Evolutionary conservation across 345 rosid species (phyloP).

Genomic region (Aegle marmelos): DNA sequence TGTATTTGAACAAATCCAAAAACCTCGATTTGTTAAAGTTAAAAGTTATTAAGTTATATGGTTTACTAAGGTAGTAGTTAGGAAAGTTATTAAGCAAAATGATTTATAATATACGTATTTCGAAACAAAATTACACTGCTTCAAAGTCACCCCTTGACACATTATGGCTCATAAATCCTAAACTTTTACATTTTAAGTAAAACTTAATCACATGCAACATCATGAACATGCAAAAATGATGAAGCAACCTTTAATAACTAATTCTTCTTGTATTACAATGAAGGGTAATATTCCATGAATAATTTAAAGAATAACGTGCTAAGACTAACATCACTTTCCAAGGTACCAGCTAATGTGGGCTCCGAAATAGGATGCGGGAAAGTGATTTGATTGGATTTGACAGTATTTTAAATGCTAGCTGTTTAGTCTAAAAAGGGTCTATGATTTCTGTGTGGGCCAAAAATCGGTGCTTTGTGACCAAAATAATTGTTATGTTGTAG

Average conservation of each 20-base stretch:
- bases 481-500: not conserved
- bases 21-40: too few relatives aligned
- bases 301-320: not conserved
- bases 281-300: not conserved
- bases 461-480: not conserved
- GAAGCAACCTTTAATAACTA: not conserved
- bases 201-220: not conserved
- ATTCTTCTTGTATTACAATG: not conserved
- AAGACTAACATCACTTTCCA: not conserved
- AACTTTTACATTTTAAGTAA: not conserved
- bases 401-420: conserved; percentile 1
- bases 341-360: conserved; percentile 2
- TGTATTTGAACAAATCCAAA: too few relatives aligned
- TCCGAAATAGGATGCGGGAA: not conserved
- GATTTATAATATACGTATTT: too few relatives aligned
- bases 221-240: too few relatives aligned
- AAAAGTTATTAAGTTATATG: too few relatives aligned
- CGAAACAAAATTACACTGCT: not conserved
- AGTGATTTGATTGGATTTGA: conserved; percentile 13
- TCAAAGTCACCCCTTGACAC: too few relatives aligned
- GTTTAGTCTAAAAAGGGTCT: not conserved
- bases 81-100: too few relatives aligned
- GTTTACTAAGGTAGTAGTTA: too few relatives aligned
- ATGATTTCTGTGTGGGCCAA: conserved; percentile 7
- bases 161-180: too few relatives aligned